These are phyloP conservation scores for Salvia sclarea DNA, from an alignment of 305 asterid genomes.

Conservation along the genomic window DNA sequence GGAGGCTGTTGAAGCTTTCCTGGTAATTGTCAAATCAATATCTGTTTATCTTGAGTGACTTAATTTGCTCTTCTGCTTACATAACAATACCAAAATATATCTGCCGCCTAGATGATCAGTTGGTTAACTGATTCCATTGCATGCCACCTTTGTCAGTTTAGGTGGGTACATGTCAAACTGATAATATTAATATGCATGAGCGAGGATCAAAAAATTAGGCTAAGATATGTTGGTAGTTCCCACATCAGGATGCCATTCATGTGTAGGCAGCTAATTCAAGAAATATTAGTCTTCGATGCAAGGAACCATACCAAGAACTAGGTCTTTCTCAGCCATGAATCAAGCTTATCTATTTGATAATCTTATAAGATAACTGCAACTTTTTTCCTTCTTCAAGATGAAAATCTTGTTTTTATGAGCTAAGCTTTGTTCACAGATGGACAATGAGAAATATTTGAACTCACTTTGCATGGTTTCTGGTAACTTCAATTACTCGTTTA, in stretches of 20 bases:
- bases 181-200: not conserved
- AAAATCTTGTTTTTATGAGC: conserved; percentile 14
- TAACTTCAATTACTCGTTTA: not conserved
- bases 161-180: conserved; percentile 12
- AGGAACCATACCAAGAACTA: not conserved
- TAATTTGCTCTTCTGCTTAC: conserved; percentile 3
- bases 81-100: conserved; percentile 11
- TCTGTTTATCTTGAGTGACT: not conserved
- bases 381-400: conserved; percentile 5
- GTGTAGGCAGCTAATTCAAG: not conserved
- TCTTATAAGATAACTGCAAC: not conserved
- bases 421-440: not conserved
- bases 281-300: not conserved
- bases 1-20: conserved; percentile 92
- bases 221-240: conserved; percentile 14
- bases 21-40: conserved; percentile 56
- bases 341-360: conserved; percentile 8
- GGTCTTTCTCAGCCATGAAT: conserved; percentile 13
- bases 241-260: conserved; percentile 22
- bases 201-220: not conserved
- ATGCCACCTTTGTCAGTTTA: not conserved
- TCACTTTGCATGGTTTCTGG: conserved; percentile 9
- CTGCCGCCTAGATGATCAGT: conserved; percentile 7
- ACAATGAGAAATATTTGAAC: conserved; percentile 19
- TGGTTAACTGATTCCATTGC: conserved; percentile 15